Base-by-base conservation (phyloP, 495 filamentous ascomycete species). In the Penicillium herquei region DNA sequence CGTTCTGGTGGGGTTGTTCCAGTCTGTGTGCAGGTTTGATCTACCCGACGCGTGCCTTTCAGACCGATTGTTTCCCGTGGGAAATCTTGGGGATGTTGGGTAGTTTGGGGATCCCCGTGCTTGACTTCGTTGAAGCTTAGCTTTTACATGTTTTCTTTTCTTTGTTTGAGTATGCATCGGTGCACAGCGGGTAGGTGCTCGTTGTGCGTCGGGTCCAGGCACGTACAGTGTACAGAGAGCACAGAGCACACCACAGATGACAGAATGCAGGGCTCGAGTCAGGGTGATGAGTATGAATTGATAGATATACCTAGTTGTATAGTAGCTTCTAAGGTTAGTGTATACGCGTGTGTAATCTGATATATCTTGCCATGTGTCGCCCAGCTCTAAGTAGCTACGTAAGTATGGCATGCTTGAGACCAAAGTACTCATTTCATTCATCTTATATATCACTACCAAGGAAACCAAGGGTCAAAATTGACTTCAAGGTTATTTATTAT, bases 181-280 rank as follows among this genome's bases (percentile, higher is more conserved):
- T 61, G 58, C 58, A 58, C 61, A 45, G 49, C 64, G 58, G 63
- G 61, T 60, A 59, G 30, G 55, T 61, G 58, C 53, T 49, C 58
- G 51, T 43, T 31, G 53, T 57, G 53, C 52, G 55, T 7, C 34
- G 39, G 39, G 53, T n/a, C 46, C 51, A 37, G 42, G 41, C 54
- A 53, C n/a, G 52, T 47, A 56, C 55, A 39, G 37, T 18, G 31
- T 54, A 37, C 49, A 52, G 35, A 52, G 49, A 32, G 21, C 21
- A 26, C 21, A 26, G 21, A 26, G 21, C 21, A 26, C 21, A 26
- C 21, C 21, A 26, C 21, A 26, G 21, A 26, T 26, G 21, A 54
- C 54, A 56, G 54, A 54, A 35, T 54, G 54, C 58, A 57, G 53
- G 21, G 21, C 21, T 26, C 21, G 21, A 26, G 21, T 4, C 21